Base-by-base conservation (phyloP, 441 rosid genomes). In the Aquilaria agallochum region DNA sequence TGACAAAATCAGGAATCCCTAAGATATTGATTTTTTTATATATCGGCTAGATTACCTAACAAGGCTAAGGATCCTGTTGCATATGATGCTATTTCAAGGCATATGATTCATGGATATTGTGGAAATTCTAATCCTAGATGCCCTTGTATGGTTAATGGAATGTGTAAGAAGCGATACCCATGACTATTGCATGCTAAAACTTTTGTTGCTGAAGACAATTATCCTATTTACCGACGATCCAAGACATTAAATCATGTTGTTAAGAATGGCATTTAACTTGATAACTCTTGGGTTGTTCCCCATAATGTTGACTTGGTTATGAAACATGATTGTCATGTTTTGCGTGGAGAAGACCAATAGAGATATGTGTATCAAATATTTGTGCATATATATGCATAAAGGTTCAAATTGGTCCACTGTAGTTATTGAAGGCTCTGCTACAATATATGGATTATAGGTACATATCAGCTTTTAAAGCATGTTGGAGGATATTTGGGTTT, bases 401-500 rank as follows among this genome's bases (percentile, higher is more conserved):
- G 3, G 42, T 36, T 5, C 5, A 7, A 8, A 36, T 36, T 0
- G 42, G 7, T 36, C 42, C 1, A 36, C 42, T 36, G 42, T 36
- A 4, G 42, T 36, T 36, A 36, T 36, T 36, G 4, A 36, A 7
- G 42, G 42, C 7, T 1, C 7, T 36, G 7, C 5, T 36, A 1
- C 2, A 36, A 36, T 36, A 36, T 36, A 4, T 36, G 42, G 5
- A 36, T 36, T 36, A 8, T 36, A 5, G 42, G 1, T 36, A 36
- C 7, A 36, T 36, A 36, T 36, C 42, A 0, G 0, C 42, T 36
- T 36, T 0, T 0, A 7, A 36, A 36, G 42, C 42, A 3, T 36
- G 42, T 36, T 63, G 73, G 73, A 44, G 42, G 42, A 36, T 36
- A 4, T 36, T 36, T 36, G 42, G 42, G 42, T 36, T 36, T 36